Evolutionary conservation across 169 alveolate species (phyloP).

Genomic region (Plasmodium knowlesi): DNA sequence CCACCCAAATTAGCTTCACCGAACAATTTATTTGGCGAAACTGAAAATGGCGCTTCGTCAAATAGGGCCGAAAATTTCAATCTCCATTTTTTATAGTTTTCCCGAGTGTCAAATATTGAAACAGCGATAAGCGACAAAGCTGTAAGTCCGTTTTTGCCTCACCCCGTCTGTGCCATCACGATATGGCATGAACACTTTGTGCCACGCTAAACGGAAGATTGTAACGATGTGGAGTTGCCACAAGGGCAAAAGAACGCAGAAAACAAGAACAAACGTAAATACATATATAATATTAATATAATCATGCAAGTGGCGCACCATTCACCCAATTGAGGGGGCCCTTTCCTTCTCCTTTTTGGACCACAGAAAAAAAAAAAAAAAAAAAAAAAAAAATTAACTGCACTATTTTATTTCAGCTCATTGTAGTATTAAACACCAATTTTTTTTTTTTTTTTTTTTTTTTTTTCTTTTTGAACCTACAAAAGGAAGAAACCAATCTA

Average conservation of each 20-base stretch:
- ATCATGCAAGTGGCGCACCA: neutral
- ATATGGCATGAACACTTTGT: neutral
- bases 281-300: neutral
- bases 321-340: neutral
- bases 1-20: neutral
- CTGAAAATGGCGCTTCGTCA: neutral
- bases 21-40: neutral
- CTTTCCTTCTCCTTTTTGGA: neutral
- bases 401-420: neutral
- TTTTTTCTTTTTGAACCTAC: neutral
- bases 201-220: neutral
- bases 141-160: neutral
- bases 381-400: neutral
- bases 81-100: neutral
- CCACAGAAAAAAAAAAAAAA: conserved; percentile 8
- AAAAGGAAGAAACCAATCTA: neutral
- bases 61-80: neutral
- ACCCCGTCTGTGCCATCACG: neutral
- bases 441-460: neutral
- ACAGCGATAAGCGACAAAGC: neutral
- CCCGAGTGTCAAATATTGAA: neutral
- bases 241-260: neutral
- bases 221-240: neutral
- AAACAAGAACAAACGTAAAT: neutral
- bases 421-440: neutral